Base-by-base conservation (phyloP, 768 basidiomycete genomes). In the Hebeloma cylindrosporum region DNA sequence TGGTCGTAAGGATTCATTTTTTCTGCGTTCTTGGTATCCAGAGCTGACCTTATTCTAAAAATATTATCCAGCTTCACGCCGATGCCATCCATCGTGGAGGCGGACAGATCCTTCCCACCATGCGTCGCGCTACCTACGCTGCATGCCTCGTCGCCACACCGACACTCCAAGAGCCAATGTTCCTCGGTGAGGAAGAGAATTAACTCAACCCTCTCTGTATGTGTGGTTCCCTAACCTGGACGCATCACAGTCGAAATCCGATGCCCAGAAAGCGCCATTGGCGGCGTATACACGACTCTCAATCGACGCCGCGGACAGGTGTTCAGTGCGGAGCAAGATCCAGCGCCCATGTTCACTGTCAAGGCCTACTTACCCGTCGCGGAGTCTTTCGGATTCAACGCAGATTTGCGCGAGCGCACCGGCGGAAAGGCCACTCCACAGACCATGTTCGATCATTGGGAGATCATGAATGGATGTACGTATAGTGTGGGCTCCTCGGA, bases 11-110 rank as follows among this genome's bases (percentile, higher is more conserved):
- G n/a, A n/a, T n/a, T n/a, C n/a, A n/a, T n/a, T n/a, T n/a, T n/a
- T n/a, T n/a, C n/a, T n/a, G n/a, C n/a, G n/a, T n/a, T n/a, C n/a
- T n/a, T n/a, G n/a, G n/a, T n/a, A n/a, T n/a, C n/a, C n/a, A n/a
- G n/a, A n/a, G n/a, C n/a, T n/a, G n/a, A n/a, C n/a, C n/a, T n/a
- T n/a, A n/a, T n/a, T n/a, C n/a, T n/a, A n/a, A n/a, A n/a, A n/a
- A n/a, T n/a, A n/a, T n/a, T n/a, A n/a, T 28, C 37, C 60, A 91
- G 88, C 78, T 97, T 42, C 95, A 98, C 69, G 74, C 93, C 60
- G 94, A 98, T 78, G 93, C 94, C 50, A 97, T 98, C 64, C 95
- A 98, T 69, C 88, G 95, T 74, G 94, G 95, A 67, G 93, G 93
- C 75, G 95, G 95, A 70, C 91, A 99, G 70, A 79, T 98, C 61